Percentiles rank a stretch among this genome's conserved stretches.
These are phyloP conservation scores for Mallotus japonicus DNA, from an alignment of 441 rosid genomes.

Conservation along the genomic window DNA sequence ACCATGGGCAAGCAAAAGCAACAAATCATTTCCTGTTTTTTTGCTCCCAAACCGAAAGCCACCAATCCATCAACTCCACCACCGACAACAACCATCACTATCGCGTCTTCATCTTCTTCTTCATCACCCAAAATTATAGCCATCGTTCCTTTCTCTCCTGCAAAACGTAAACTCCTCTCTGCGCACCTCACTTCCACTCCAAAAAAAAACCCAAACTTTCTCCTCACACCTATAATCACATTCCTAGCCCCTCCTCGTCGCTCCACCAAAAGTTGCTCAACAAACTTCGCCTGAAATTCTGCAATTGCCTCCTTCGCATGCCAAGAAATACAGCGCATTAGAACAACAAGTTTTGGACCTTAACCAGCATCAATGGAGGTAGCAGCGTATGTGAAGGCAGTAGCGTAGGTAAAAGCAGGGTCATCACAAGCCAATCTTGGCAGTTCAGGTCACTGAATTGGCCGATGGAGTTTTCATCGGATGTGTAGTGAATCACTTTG, in stretches of 20 bases:
- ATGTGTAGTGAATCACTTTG: too few species aligned
- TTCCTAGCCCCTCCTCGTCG: constrained; percentile 34
- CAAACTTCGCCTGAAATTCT: constrained; percentile 34
- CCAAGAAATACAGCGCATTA: constrained; percentile 65
- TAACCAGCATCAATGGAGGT: too few species aligned
- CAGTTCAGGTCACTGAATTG: too few species aligned
- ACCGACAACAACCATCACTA: constrained; percentile 26
- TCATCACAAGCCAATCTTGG: too few species aligned
- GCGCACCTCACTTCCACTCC: too few species aligned
- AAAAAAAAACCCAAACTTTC: constrained; percentile 56
- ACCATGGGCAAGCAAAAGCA: constrained; percentile 82
- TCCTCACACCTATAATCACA: constrained; percentile 28
- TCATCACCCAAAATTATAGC: constrained; percentile 51
- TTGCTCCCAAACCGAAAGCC: constrained; percentile 65
- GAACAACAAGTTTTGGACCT: constrained; percentile 85
- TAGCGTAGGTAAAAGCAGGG: too few species aligned
- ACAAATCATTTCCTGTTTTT: constrained; percentile 83
- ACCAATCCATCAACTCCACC: constrained; percentile 24
- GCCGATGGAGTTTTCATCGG: too few species aligned
- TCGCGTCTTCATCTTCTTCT: constrained; percentile 32
- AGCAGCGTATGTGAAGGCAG: too few species aligned
- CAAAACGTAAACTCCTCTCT: constrained; percentile 75
- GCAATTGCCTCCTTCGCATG: constrained; percentile 15
- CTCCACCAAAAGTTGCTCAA: constrained; percentile 48
- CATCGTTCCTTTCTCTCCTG: constrained; percentile 69